Conservation (phyloP, 345 rosid genomes). For the Dovyalis caffra region DNA sequence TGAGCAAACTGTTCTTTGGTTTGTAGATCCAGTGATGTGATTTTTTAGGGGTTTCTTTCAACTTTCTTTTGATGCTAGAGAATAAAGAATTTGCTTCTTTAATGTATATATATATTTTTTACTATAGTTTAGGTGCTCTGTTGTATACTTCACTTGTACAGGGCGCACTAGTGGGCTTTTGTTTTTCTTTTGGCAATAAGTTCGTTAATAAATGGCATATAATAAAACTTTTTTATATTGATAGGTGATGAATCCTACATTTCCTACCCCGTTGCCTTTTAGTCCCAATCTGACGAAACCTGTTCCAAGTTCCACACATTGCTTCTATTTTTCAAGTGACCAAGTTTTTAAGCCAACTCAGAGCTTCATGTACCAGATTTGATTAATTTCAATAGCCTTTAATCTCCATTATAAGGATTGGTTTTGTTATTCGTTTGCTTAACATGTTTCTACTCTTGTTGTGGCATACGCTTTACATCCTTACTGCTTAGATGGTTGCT, state of each 20-base stretch:
- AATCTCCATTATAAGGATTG: not conserved
- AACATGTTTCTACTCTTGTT: not conserved
- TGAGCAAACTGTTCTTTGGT: not conserved
- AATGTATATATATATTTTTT: not conserved
- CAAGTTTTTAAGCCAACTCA: not conserved
- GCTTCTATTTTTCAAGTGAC: slow-evolving; percentile 3
- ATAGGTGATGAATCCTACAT: not conserved
- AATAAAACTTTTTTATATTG: not conserved
- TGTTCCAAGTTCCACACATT: not conserved
- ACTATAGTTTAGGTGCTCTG: not conserved
- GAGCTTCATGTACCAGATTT: not conserved
- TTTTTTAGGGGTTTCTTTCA: not conserved
- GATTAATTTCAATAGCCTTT: not conserved
- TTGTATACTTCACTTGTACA: not conserved
- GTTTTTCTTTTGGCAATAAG: not conserved
- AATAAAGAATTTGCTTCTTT: not conserved
- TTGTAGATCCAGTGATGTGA: not conserved
- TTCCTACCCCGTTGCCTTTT: not conserved
- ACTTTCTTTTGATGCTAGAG: not conserved
- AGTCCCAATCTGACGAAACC: not conserved
- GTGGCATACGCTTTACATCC: slow-evolving; percentile 15
- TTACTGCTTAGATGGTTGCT: not conserved
- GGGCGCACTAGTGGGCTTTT: not conserved
- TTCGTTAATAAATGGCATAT: no score
- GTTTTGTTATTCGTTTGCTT: slow-evolving; percentile 1